Percentiles rank a stretch among this genome's conserved stretches.
phyloP scores from a whole-genome alignment of 192 early-diverging fungal genomes.

The Linderina pennispora region DNA sequence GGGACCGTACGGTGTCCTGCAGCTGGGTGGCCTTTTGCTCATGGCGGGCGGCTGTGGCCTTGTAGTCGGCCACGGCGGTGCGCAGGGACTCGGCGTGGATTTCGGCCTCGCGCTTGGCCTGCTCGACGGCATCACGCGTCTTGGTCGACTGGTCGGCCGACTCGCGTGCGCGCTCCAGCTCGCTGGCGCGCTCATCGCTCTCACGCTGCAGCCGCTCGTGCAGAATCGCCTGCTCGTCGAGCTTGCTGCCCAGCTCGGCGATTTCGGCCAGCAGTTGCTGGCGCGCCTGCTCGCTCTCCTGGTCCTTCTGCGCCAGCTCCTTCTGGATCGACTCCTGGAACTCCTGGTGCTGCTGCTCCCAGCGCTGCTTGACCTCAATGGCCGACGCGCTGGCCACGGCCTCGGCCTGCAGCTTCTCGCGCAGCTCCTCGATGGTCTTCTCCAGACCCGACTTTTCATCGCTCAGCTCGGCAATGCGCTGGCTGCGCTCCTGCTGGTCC shows the following conservation, averaged over 20 bases:
- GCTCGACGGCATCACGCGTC: constrained; percentile 62
- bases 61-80: constrained; percentile 49
- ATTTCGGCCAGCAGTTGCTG: constrained; percentile 57
- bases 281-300: constrained; percentile 68
- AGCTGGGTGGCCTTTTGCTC: constrained; percentile 63
- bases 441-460: constrained; percentile 44
- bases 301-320: constrained; percentile 59
- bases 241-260: constrained; percentile 50
- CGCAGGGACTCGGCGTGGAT: constrained; percentile 53
- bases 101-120: constrained; percentile 59
- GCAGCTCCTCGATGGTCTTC: constrained; percentile 52
- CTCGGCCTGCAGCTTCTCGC: constrained; percentile 61
- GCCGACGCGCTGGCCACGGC: constrained; percentile 47
- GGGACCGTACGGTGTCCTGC: constrained; percentile 55
- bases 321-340: constrained; percentile 58
- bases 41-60: constrained; percentile 62
- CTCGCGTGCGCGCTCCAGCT: constrained; percentile 53
- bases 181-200: constrained; percentile 55
- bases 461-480: constrained; percentile 1
- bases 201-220: constrained; percentile 58
- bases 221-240: constrained; percentile 47
- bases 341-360: constrained; percentile 67
- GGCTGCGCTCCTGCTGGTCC: constrained; percentile 12
- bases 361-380: constrained; percentile 59
- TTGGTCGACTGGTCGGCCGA: constrained; percentile 54